A percentile compares a stretch with the other conserved stretches of the same genome.
phyloP scores from a whole-genome alignment of 192 early-diverging fungal genomes.

The Thoreauomyces humboldtii region DNA sequence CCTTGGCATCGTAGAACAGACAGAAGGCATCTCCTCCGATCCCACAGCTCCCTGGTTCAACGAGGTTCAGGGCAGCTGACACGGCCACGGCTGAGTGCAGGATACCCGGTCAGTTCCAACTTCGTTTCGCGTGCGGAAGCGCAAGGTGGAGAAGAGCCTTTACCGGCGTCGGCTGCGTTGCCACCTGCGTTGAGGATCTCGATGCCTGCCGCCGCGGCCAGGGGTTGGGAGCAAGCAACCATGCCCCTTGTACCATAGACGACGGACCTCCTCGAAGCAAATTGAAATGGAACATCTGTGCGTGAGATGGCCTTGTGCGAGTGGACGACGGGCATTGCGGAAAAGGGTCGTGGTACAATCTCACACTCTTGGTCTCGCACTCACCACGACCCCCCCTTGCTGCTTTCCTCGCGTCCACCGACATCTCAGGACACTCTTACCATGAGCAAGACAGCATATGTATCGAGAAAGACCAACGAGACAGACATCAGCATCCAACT shows the following conservation, averaged over 20 bases:
- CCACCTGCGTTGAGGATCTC: constrained; percentile 60
- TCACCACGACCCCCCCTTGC: no score
- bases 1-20: constrained; percentile 68
- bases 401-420: no score
- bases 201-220: constrained; percentile 67
- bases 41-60: constrained; percentile 68
- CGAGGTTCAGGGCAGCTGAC: constrained; percentile 9
- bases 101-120: no score
- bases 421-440: no score
- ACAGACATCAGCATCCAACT: constrained; percentile 81
- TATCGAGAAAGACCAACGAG: constrained; percentile 90
- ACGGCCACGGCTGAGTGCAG: no score
- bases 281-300: no score
- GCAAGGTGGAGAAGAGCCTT: no score
- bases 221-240: constrained; percentile 66
- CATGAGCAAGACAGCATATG: constrained; percentile 19
- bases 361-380: no score
- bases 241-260: constrained; percentile 63
- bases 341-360: no score
- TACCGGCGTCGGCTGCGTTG: constrained; percentile 71
- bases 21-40: constrained; percentile 81
- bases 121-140: no score
- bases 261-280: constrained; percentile 31
- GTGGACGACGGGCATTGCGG: no score
- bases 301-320: no score